phyloP scores from a whole-genome alignment of 179 eudicot genomes.

The Nepenthes alata region DNA sequence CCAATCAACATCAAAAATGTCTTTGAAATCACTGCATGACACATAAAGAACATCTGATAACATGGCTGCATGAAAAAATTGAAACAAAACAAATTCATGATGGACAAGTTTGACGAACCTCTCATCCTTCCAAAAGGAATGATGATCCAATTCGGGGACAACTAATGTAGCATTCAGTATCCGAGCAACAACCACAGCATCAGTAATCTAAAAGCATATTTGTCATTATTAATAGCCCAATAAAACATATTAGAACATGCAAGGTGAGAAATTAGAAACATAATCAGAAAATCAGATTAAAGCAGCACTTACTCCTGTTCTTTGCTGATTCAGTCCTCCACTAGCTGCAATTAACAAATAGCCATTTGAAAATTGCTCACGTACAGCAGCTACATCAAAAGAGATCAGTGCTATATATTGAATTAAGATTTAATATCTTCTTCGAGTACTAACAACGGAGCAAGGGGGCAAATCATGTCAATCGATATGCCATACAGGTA shows the following conservation, averaged over 20 bases:
- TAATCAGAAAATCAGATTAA: conserved; percentile 5
- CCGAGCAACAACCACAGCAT: conserved; percentile 95
- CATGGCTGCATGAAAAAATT: neutral
- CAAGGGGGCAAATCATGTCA: no score
- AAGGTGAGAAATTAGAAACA: conserved; percentile 1
- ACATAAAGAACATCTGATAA: conserved; percentile 11
- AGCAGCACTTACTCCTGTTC: conserved; percentile 66
- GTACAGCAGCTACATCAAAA: conserved; percentile 52
- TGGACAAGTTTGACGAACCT: conserved; percentile 35
- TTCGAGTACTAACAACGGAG: no score
- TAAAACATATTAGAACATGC: no score
- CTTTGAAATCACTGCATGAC: conserved; percentile 68
- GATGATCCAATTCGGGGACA: conserved; percentile 81
- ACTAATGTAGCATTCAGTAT: conserved; percentile 91
- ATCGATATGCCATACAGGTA: no score
- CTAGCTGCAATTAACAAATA: conserved; percentile 88
- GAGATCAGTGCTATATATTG: neutral
- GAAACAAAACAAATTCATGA: no score
- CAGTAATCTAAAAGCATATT: conserved; percentile 54
- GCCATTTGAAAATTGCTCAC: conserved; percentile 59
- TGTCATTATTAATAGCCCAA: neutral
- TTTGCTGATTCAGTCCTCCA: conserved; percentile 94
- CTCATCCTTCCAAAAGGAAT: conserved; percentile 91
- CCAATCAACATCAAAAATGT: conserved; percentile 92
- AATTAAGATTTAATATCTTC: neutral